phyloP scores from a whole-genome alignment of 257 asterid species.

The Solanum pennellii region DNA sequence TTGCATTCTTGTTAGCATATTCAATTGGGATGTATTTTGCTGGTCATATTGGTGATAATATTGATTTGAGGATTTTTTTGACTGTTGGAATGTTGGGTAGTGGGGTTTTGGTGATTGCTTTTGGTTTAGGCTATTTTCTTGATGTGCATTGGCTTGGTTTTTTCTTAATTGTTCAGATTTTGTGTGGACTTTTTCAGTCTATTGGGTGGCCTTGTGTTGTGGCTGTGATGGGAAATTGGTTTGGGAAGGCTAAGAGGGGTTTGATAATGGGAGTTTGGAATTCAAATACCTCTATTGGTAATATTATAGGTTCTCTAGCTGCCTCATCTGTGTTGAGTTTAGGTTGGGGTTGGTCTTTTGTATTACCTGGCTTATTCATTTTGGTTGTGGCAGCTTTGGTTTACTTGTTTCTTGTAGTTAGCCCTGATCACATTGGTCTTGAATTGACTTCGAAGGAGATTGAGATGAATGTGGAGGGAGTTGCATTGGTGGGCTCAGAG shows the following conservation, averaged over 20 bases:
- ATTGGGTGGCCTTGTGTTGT: slow-evolving; percentile 97
- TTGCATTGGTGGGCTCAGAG: slow-evolving; percentile 46
- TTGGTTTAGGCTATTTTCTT: slow-evolving; percentile 76
- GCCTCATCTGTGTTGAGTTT: slow-evolving; percentile 74
- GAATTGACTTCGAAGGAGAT: slow-evolving; percentile 32
- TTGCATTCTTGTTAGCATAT: slow-evolving; percentile 62
- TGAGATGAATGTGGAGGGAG: slow-evolving; percentile 54
- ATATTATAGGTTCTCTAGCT: slow-evolving; percentile 70
- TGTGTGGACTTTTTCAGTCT: slow-evolving; percentile 88
- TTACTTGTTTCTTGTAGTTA: slow-evolving; percentile 60
- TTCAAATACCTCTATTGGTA: slow-evolving; percentile 84
- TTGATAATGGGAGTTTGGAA: slow-evolving; percentile 88
- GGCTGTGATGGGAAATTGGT: slow-evolving; percentile 90
- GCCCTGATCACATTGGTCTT: slow-evolving; percentile 58
- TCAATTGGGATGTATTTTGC: slow-evolving; percentile 80
- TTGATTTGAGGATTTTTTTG: slow-evolving; percentile 67
- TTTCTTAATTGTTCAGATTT: slow-evolving; percentile 51
- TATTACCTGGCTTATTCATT: slow-evolving; percentile 62
- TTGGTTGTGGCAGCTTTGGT: slow-evolving; percentile 33
- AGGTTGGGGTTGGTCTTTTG: slow-evolving; percentile 98
- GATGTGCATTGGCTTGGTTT: slow-evolving; percentile 53
- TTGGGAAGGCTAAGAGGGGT: slow-evolving; percentile 75
- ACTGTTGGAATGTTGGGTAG: slow-evolving; percentile 85
- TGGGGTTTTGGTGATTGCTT: slow-evolving; percentile 48
- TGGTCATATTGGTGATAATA: slow-evolving; percentile 72